Conservation (phyloP, 1,284 basidiomycete species). For the Apiotrichum montevideense region DNA sequence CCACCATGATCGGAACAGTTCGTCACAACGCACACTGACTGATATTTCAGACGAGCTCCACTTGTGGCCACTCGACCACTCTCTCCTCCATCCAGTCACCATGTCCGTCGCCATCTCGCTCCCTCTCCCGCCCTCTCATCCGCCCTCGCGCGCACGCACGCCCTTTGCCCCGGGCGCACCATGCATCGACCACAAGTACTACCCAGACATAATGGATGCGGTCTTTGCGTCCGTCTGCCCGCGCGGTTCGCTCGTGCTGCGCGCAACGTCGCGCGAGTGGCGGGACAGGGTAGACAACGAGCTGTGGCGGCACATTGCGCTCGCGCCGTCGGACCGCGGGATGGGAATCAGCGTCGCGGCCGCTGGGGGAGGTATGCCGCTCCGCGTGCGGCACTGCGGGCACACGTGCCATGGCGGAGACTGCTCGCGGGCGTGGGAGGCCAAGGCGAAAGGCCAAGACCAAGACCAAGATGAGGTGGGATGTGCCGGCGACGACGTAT, state of each 20-base stretch:
- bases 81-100: too few relatives aligned
- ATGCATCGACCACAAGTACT: background rate
- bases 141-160: background rate
- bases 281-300: constrained; percentile 5
- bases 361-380: background rate
- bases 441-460: too few relatives aligned
- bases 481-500: background rate
- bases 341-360: background rate
- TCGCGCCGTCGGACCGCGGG: background rate
- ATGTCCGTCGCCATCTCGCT: background rate
- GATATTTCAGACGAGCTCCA: too few relatives aligned
- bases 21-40: too few relatives aligned
- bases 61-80: too few relatives aligned
- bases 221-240: background rate
- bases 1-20: too few relatives aligned
- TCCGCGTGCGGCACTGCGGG: constrained; percentile 1
- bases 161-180: background rate
- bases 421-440: background rate
- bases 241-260: constrained; percentile 3
- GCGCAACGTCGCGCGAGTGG: constrained; percentile 3
- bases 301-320: constrained; percentile 1
- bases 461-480: too few relatives aligned
- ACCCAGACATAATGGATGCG: constrained; percentile 1
- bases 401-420: background rate
- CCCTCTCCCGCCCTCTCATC: background rate